Conservation (phyloP, 202 grass and related monocot genomes). For the Panicum virgatum region DNA sequence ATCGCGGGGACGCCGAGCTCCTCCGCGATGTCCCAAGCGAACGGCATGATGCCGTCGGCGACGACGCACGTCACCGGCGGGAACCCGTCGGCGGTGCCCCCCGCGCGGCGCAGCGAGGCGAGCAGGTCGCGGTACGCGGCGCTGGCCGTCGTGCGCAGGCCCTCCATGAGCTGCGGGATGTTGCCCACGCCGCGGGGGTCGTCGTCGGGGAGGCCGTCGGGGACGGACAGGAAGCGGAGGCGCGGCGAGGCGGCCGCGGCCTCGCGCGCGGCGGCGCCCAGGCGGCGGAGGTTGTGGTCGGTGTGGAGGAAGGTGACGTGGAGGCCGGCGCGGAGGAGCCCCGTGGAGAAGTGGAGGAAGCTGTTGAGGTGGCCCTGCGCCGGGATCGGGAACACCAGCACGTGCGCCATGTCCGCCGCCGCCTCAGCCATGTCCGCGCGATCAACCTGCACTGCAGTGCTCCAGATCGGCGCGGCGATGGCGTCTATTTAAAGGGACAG, state of each 20-base stretch:
- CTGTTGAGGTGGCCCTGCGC: slow-evolving; percentile 56
- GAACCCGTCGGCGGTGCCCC: slow-evolving; percentile 5
- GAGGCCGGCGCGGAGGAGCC: slow-evolving; percentile 40
- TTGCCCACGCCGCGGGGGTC: slow-evolving; percentile 8
- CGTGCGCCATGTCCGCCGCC: slow-evolving; percentile 32
- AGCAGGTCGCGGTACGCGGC: slow-evolving; percentile 41
- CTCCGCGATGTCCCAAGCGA: slow-evolving; percentile 42
- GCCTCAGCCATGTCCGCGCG: not conserved
- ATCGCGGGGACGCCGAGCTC: slow-evolving; percentile 64
- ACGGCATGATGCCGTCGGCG: slow-evolving; percentile 30
- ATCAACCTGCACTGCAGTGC: not conserved
- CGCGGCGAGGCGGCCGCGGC: slow-evolving; percentile 16
- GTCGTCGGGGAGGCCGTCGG: slow-evolving; percentile 66
- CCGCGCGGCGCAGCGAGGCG: not conserved
- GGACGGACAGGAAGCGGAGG: slow-evolving; percentile 53
- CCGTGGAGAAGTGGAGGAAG: slow-evolving; percentile 53
- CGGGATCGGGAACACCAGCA: slow-evolving; percentile 54
- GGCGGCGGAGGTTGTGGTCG: slow-evolving; percentile 42
- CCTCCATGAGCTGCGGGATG: not conserved
- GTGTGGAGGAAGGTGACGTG: slow-evolving; percentile 66
- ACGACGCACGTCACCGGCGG: slow-evolving; percentile 57
- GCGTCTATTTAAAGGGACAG: not conserved
- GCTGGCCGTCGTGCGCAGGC: slow-evolving; percentile 3
- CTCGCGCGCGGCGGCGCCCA: not conserved
- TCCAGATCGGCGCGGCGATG: not conserved